Base-by-base conservation (phyloP, 129 eudicot genomes). In the Saussurea involucrata region DNA sequence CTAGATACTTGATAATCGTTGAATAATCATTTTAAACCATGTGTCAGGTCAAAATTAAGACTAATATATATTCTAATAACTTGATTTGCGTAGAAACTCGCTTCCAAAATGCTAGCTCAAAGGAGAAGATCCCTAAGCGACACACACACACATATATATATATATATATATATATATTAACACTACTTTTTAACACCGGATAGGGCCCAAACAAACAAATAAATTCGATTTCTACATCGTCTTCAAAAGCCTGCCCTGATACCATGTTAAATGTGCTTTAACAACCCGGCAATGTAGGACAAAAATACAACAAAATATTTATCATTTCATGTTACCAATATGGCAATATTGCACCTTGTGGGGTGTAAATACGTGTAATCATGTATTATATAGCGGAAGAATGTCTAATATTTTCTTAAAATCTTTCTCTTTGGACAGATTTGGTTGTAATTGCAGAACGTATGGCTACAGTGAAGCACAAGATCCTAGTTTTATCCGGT, bases 381-480 rank as follows among this genome's bases (percentile, higher is more conserved):
- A 21, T 34, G 10, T 20, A 4, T 46, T 46, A 46, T 46, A 15
- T 46, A 46, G 20, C 15, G 6, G 18, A 44, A 42, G 55, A 42
- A 44, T 44, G 10, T 44, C 1, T 6, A 1, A 0, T 71, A 15
- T 24, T 12, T 71, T 44, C 13, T 71, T 71, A 64, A 5, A 22
- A 25, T 9, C 34, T 27, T 75, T 68, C 36, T 68, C 29, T 63
- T 74, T 24, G 24, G 21, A 79, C 89, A 93, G 98, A 93, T 80
- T 74, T 93, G 81, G 90, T 90, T 42, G 82, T 84, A 24, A 93
- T 93, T 55, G 88, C 88, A 24, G 97, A 93, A 83, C 78, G 97
- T 74, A 93, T 90, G 98, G 95, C 97, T 32, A 89, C 97, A 24
- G 98, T 93, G 66, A 93, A 90, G 80, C 98, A 90, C 83, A 93